phyloP scores from a whole-genome alignment of 2,329 filamentous ascomycete genomes.

The Gyromitra esculenta region DNA sequence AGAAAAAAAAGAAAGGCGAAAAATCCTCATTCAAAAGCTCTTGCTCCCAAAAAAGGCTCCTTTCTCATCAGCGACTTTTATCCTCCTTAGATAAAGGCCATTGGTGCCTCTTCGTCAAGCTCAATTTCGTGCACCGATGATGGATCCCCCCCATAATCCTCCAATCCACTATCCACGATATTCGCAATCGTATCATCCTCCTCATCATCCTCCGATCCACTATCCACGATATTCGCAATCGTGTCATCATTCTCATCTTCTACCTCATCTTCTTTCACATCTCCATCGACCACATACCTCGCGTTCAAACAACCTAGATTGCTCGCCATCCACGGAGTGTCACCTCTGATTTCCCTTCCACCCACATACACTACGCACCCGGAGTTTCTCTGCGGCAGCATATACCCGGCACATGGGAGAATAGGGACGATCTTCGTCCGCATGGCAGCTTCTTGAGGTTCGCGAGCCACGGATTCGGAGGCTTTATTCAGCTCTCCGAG shows the following conservation, averaged over 20 bases:
- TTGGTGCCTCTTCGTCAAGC: neutral
- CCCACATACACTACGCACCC: slow-evolving; percentile 11
- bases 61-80: neutral
- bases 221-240: neutral
- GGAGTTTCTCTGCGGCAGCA: neutral
- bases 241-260: neutral
- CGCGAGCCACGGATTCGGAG: neutral
- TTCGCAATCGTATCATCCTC: neutral
- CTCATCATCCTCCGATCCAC: neutral
- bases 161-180: neutral
- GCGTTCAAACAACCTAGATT: neutral
- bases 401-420: slow-evolving; percentile 17
- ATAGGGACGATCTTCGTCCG: slow-evolving; percentile 21
- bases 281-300: neutral
- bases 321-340: neutral
- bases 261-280: neutral
- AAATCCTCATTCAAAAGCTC: too few relatives aligned
- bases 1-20: too few relatives aligned
- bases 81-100: neutral
- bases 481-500: neutral
- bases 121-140: neutral
- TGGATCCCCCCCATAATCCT: neutral
- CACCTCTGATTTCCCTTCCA: neutral
- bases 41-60: neutral
- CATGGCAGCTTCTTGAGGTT: neutral